Conservation (phyloP, 1,284 basidiomycete genomes). For the Kalmanozyma brasiliensis region DNA sequence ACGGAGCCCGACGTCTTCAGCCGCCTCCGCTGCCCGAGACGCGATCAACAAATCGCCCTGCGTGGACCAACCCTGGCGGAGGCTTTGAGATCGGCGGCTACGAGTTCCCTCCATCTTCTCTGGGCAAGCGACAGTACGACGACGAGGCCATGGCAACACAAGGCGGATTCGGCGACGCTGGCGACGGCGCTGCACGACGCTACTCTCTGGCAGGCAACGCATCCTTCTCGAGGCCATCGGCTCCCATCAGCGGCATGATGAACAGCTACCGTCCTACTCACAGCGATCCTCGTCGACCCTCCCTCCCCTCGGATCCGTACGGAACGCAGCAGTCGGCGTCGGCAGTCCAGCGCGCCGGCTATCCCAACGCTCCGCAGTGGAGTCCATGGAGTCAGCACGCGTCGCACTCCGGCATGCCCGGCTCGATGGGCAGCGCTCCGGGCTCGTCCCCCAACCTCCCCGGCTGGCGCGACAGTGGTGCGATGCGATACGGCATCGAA, state of each 20-base stretch:
- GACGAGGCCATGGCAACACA: constrained; percentile 23
- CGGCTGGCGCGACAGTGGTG: constrained; percentile 30
- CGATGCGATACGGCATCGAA: constrained; percentile 31
- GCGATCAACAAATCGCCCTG: constrained; percentile 20
- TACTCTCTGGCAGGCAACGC: constrained; percentile 45
- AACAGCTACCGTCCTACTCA: constrained; percentile 39
- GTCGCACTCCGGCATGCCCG: constrained; percentile 22
- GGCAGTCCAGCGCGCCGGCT: constrained; percentile 13
- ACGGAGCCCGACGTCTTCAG: constrained; percentile 31
- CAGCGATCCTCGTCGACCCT: constrained; percentile 39
- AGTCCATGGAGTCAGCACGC: constrained; percentile 24
- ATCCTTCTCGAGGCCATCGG: constrained; percentile 42
- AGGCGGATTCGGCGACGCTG: constrained; percentile 9
- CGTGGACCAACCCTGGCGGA: constrained; percentile 28
- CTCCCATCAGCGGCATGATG: constrained; percentile 41
- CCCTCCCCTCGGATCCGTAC: constrained; percentile 36
- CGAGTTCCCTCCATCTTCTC: constrained; percentile 37
- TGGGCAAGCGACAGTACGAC: constrained; percentile 49
- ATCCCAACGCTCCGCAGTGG: constrained; percentile 24
- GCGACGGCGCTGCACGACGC: constrained; percentile 26
- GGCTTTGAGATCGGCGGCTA: constrained; percentile 44
- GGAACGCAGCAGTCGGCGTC: constrained; percentile 21
- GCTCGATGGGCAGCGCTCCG: constrained; percentile 17
- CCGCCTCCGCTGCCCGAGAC: constrained; percentile 46
- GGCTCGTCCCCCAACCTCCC: constrained; percentile 26